Base-by-base conservation (phyloP, 345 rosid genomes). In the Eucalyptus cloeziana region DNA sequence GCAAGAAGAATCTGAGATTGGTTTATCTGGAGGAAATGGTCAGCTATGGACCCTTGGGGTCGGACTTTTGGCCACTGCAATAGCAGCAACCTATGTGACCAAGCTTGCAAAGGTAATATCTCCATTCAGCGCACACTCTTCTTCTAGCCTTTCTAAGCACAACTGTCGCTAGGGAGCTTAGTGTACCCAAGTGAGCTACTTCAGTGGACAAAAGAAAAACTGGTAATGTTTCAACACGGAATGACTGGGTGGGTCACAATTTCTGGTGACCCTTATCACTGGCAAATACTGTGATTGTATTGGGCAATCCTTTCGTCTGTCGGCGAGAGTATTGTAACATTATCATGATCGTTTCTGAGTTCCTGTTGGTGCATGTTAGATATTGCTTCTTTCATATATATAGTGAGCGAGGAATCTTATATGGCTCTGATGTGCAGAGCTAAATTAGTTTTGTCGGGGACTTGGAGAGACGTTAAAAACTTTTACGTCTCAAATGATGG, bases 81-180 rank as follows among this genome's bases (percentile, higher is more conserved):
- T 98, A 85, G 99, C 98, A 49, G 99, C 96, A 71, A 91, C 97
- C 87, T 98, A 98, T 76, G 98, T 98, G 69, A 94, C 99, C 12
- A 93, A 92, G 90, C 98, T 98, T 88, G 98, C 99, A 24, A 95
- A 97, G 98, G 99, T 96, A 93, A 91, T 37, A 76, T 13, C 25
- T 5, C 44, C 13, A 33, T 37, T 69, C 24, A 69, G 21, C 10
- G 13, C 40, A 10, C 13, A 2, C 83, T 10, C 27, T 76, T 76
- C 15, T 37, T 71, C 25, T 19, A 33, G 13, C 45, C 44, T 10
- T 43, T 11, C 13, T 71, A 71, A 37, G 25, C 44, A 71, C 81
- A 71, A 33, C 25, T 37, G 45, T 76, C 21, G 47, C 83, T 76
- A 37, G 45, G 81, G 81, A 43, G 81, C 45, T 71, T 37, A 71